Base-by-base conservation (phyloP, 352 stramenopile genomes). In the Peronospora destructor region DNA sequence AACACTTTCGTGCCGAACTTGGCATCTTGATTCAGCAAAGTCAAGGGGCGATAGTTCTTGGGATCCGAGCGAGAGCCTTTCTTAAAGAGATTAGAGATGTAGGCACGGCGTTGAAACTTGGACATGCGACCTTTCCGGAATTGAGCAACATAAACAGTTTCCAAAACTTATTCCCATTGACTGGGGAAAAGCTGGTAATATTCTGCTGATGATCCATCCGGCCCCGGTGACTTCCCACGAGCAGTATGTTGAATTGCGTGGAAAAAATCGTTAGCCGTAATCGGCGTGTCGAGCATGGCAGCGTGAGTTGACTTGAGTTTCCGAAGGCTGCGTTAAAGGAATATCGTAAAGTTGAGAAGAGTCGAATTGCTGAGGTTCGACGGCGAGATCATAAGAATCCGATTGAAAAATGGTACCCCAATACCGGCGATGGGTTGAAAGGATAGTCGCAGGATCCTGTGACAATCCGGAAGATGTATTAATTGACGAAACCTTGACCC, bases 321-420 rank as follows among this genome's bases (percentile, higher is more conserved):
- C 17, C 35, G 35, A 13, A 23, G 35, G 0, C 19, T 23, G 3
- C 3, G 19, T 34, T 32, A 10, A 30, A 29, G 44, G n/a, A n/a
- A 49, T 45, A 11, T n/a, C 19, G 2, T 39, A 3, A 2, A 49
- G 40, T 38, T 49, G 45, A 1, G 19, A 2, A 23, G 6, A 4
- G 10, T 56, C 40, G 19, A 49, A 49, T 0, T 19, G 16, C 14
- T 10, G 2, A n/a, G 19, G 32, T 23, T 30, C 19, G 9, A 56
- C 33, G 4, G 25, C 29, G 2, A 56, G 19, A n/a, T 56, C 40
- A 13, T 19, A 9, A 2, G 23, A 40, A 23, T 49, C 17, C 0
- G 49, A 56, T 14, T 49, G 40, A 23, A 56, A 49, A 0, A 56
- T 6, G 4, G 12, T 45, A 11, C 49, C 39, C 40, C 39, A 45